Percentiles rank a stretch among this genome's conserved stretches.
Conservation (phyloP, 768 basidiomycete genomes). For the Hydnomerulius pinastri region DNA sequence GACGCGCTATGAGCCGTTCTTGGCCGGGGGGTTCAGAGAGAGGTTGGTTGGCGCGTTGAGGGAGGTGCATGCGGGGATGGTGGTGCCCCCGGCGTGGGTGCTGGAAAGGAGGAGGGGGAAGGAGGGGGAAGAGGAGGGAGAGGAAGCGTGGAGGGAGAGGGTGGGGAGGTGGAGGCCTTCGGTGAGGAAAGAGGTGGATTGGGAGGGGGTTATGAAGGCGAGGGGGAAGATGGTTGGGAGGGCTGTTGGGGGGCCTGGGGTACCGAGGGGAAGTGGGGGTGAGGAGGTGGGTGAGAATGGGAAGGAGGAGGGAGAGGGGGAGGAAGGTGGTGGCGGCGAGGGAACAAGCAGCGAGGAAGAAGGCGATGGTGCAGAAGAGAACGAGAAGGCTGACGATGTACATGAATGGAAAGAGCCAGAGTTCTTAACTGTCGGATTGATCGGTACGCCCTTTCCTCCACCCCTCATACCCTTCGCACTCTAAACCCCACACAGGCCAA, state of each 20-base stretch:
- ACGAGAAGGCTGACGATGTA: conserved; percentile 7
- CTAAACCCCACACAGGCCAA: conserved; percentile 54
- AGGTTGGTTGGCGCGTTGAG: conserved; percentile 66
- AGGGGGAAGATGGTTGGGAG: conserved; percentile 46
- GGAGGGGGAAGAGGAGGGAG: conserved; percentile 43
- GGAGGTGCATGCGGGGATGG: conserved; percentile 64
- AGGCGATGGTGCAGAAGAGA: conserved; percentile 10
- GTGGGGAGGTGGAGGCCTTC: conserved; percentile 63
- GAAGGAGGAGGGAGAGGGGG: conserved; percentile 27
- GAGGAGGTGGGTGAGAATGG: conserved; percentile 13
- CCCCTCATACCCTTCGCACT: neutral
- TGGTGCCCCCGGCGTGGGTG: conserved; percentile 66
- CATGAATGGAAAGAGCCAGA: conserved; percentile 45
- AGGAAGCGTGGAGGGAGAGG: conserved; percentile 47
- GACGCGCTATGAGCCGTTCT: conserved; percentile 58
- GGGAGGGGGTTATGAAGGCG: conserved; percentile 60
- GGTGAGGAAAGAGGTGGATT: conserved; percentile 69
- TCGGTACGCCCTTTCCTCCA: conserved; percentile 47
- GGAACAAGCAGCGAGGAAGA: conserved; percentile 19
- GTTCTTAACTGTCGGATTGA: conserved; percentile 77
- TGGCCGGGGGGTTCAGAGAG: conserved; percentile 65
- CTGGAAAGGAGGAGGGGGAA: conserved; percentile 27
- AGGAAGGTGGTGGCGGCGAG: neutral
- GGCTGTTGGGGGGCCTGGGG: conserved; percentile 43
- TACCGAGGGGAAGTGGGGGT: conserved; percentile 30